Percentiles rank a stretch among this genome's conserved stretches.
These are phyloP conservation scores for Chenopodium album DNA, from an alignment of 148 eudicot genomes.

Conservation along the genomic window DNA sequence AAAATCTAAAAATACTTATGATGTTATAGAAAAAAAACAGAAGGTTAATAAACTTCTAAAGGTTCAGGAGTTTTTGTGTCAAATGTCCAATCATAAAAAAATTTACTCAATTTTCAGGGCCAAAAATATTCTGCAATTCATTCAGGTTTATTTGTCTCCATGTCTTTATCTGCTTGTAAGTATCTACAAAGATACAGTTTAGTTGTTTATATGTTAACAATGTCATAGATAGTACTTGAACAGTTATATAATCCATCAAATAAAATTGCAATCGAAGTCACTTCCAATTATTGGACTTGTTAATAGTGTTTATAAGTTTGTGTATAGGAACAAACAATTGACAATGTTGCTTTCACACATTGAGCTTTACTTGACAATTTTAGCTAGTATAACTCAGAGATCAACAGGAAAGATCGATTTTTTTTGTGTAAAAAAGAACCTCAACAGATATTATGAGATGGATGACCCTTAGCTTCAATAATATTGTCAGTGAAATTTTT, in stretches of 20 bases:
- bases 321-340: neutral
- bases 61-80: slow-evolving; percentile 3
- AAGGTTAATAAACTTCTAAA: neutral
- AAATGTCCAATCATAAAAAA: neutral
- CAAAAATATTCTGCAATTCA: slow-evolving; percentile 8
- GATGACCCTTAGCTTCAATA: too few relatives aligned
- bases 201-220: neutral
- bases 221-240: neutral
- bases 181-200: neutral
- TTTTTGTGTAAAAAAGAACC: too few relatives aligned
- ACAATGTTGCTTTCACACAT: neutral
- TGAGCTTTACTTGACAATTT: neutral
- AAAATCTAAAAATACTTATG: too few relatives aligned
- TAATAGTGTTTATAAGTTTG: neutral
- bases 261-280: neutral
- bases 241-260: neutral
- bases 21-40: neutral
- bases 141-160: slow-evolving; percentile 9
- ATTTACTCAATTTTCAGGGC: neutral
- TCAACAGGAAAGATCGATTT: too few relatives aligned
- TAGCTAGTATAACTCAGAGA: neutral
- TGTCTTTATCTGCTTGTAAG: slow-evolving; percentile 4
- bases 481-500: too few relatives aligned
- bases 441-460: too few relatives aligned
- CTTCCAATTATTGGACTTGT: slow-evolving; percentile 21